Evolutionary conservation across 73 alveolate species (phyloP).

Genomic region (Paramecium primaurelia): DNA sequence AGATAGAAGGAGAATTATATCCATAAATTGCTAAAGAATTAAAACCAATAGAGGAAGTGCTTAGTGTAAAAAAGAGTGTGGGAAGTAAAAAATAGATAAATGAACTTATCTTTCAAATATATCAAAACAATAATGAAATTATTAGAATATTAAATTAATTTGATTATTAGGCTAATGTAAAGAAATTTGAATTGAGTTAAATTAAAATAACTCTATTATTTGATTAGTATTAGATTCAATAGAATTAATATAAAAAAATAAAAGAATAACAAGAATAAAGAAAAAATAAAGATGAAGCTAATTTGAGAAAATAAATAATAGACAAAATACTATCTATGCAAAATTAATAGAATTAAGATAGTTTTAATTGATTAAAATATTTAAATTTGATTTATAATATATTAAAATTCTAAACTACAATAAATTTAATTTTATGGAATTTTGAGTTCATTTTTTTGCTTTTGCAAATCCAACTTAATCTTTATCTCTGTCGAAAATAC

Average conservation of each 20-base stretch:
- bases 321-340: background rate
- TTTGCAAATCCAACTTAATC: slow-evolving; percentile 85
- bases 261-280: background rate
- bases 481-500: slow-evolving; percentile 85
- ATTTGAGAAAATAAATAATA: background rate
- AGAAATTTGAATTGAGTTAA: background rate
- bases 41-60: background rate
- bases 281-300: background rate
- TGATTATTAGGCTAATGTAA: background rate
- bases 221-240: background rate
- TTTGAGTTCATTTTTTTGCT: slow-evolving; percentile 58
- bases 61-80: background rate
- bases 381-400: background rate
- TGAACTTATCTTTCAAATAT: background rate
- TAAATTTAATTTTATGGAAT: background rate
- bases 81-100: background rate
- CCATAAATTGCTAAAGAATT: background rate
- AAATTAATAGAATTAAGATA: background rate
- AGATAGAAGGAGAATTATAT: background rate
- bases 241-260: background rate
- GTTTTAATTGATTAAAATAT: background rate
- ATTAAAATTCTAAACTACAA: background rate
- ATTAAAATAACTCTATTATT: background rate
- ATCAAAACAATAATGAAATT: background rate
- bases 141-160: background rate